Evolutionary conservation across 371 early-diverging fungal species (phyloP), one percentile per base, ranked within the genome.

Genomic region (Sporodiniella umbellata): DNA sequence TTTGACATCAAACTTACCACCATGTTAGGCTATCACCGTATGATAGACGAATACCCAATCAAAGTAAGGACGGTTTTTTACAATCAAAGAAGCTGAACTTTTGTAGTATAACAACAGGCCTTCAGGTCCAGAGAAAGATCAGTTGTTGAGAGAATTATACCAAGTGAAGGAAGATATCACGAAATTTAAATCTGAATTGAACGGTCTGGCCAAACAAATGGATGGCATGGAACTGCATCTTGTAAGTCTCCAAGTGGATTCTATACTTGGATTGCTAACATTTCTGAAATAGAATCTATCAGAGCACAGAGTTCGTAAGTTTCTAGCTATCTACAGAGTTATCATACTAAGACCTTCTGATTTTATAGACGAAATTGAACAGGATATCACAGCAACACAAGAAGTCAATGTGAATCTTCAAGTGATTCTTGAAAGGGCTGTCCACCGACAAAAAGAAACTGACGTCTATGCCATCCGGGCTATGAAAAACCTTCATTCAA

Each of bases 321-420:
- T 12, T 24, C 31, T 31, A 8, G 12, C 7, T 31, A 12, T 1
- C 12, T 31, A 30, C 5, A 4, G 2, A 23, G 6, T n/a, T 5
- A 33, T 22, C 40, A 39, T n/a, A 31, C 11, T n/a, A 24, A 54
- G 18, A 24, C 18, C 23, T 42, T 47, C 31, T 28, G 26, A n/a
- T 25, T 17, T 15, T 35, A 19, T 47, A 76, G 76, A 48, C 25
- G 80, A 81, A 31, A 81, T 81, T 6, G 83, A 81, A 45, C 78
- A 83, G 42, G 75, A 75, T 45, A 53, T 83, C 37, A 69, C 71
- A 11, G 60, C 70, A 42, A 77, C 83, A 14, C 74, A 80, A 56
- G 83, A 80, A 50, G 60, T 71, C 19, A 83, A 83, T 61, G 80
- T 81, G 24, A 79, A 80, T 44, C 62, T 83, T n/a, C 81, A 81